Percentiles rank a stretch among this genome's conserved stretches.
phyloP scores from a whole-genome alignment of 345 rosid species.

The Heritiera littoralis region DNA sequence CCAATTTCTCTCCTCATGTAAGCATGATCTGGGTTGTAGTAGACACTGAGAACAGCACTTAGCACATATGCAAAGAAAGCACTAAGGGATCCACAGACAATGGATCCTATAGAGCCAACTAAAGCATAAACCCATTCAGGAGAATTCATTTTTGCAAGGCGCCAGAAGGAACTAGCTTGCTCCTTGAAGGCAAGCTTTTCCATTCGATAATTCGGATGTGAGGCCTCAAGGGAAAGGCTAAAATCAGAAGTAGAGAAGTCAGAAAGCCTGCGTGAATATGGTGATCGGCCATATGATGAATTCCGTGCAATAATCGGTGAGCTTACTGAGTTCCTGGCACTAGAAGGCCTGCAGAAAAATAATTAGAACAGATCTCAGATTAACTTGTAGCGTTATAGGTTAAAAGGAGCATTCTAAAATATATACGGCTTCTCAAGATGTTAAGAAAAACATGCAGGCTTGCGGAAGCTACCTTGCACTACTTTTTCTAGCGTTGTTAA shows the following conservation, averaged over 20 bases:
- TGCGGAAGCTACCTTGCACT: constrained; percentile 71
- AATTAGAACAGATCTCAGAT: constrained; percentile 6
- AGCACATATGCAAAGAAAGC: constrained; percentile 97
- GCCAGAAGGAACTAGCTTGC: constrained; percentile 97
- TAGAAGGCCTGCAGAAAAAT: constrained; percentile 76
- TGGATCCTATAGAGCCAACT: constrained; percentile 85
- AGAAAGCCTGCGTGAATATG: constrained; percentile 88
- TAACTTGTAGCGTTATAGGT: neutral
- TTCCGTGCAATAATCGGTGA: constrained; percentile 93
- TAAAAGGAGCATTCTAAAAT: neutral
- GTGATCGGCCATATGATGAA: constrained; percentile 95
- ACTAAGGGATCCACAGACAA: constrained; percentile 85
- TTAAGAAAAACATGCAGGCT: constrained; percentile 1
- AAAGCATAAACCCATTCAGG: constrained; percentile 96
- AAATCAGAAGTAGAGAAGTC: constrained; percentile 99
- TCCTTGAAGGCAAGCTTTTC: constrained; percentile 95
- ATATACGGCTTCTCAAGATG: neutral
- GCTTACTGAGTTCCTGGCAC: constrained; percentile 97
- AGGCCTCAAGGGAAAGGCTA: constrained; percentile 79
- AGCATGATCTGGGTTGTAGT: constrained; percentile 81
- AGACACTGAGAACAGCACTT: constrained; percentile 87
- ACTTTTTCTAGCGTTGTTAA: constrained; percentile 92
- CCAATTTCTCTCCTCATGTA: constrained; percentile 85
- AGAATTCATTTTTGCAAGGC: constrained; percentile 93
- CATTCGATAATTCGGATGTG: constrained; percentile 67